Percentiles rank a stretch among this genome's conserved stretches.
Conservation (phyloP, 1,139 yeast species). For the Saccharomyces hybrid region DNA sequence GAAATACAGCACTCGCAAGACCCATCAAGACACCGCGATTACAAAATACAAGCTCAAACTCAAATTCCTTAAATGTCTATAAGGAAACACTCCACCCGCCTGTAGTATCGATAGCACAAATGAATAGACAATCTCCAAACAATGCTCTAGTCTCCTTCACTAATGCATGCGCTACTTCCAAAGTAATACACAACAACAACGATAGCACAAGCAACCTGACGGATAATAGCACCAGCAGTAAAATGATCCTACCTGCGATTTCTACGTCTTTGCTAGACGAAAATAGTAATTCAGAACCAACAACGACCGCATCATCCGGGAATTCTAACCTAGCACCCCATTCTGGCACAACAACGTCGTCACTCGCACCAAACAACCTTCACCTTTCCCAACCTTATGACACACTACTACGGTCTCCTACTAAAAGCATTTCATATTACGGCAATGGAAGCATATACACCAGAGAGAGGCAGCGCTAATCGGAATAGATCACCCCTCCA, state of each 20-base stretch:
- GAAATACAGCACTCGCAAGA: slow-evolving; percentile 6
- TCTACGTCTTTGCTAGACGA: slow-evolving; percentile 5
- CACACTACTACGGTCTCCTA: slow-evolving; percentile 31
- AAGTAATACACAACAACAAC: slow-evolving; percentile 8
- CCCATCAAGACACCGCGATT: slow-evolving; percentile 4
- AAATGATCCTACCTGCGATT: slow-evolving; percentile 5
- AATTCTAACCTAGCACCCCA: slow-evolving; percentile 5
- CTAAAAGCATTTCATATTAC: slow-evolving; percentile 46
- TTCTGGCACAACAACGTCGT: slow-evolving; percentile 16
- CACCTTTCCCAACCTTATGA: slow-evolving; percentile 32
- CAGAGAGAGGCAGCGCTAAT: slow-evolving; percentile 59
- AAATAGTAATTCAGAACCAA: slow-evolving; percentile 1
- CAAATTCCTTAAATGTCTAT: not conserved
- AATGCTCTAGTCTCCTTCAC: slow-evolving; percentile 20
- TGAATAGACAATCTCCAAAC: slow-evolving; percentile 12
- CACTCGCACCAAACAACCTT: slow-evolving; percentile 12
- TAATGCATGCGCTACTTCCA: slow-evolving; percentile 13
- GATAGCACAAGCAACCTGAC: not conserved
- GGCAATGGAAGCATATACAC: slow-evolving; percentile 75
- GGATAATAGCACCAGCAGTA: not conserved
- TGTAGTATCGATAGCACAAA: slow-evolving; percentile 7
- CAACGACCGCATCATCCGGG: not conserved
- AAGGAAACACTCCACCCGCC: not conserved
- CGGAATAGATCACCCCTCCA: slow-evolving; percentile 24
- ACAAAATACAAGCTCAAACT: slow-evolving; percentile 2